Base-by-base conservation (phyloP, 2,329 filamentous ascomycete species). In the Colletotrichum spaethianum region DNA sequence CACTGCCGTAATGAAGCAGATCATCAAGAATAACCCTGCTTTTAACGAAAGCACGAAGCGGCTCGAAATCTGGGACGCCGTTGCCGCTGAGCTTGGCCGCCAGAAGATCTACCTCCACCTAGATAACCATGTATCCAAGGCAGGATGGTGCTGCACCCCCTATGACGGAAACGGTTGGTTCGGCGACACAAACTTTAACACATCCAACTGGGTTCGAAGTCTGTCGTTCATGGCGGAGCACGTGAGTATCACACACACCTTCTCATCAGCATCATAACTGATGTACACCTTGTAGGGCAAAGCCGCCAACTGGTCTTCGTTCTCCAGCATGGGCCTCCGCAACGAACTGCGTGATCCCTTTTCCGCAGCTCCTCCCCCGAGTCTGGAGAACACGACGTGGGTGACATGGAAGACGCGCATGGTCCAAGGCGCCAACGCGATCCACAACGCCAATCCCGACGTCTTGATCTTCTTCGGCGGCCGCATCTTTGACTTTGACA, bases 1-100 rank as follows among this genome's bases (percentile, higher is more conserved):
- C 0, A 83, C 85, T 0, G 77, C 78, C 0, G 80, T 88, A 0
- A 81, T 86, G 28, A 72, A 80, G 5, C 75, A 87, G 65, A 85
- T 90, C 36, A 70, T 89, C 33, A 76, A 77, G 28, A 84, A 86
- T 28, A 90, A 90, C 73, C 87, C 87, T 0, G 76, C 79, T 0
- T 88, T 89, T 70, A 83, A 80, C 28, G 80, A 80, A 26, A 77
- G 79, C 33, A 88, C 86, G 0, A 89, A 62, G 62, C 86, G 3
- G 80, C 86, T 88, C 31, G 78, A 84, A 75, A 79, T 90, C 1
- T 90, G 85, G 77, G 86, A 90, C 76, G 86, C 86, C 9, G 83
- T 90, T 16, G 88, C 87, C 0, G 83, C 82, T 0, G 88, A 89
- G 75, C 83, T 85, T 26, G 78, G 83, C 0, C 82, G 81, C 14